Evolutionary conservation across 2,329 filamentous ascomycete species (phyloP).

Genomic region (Ambrosiella cleistominuta): DNA sequence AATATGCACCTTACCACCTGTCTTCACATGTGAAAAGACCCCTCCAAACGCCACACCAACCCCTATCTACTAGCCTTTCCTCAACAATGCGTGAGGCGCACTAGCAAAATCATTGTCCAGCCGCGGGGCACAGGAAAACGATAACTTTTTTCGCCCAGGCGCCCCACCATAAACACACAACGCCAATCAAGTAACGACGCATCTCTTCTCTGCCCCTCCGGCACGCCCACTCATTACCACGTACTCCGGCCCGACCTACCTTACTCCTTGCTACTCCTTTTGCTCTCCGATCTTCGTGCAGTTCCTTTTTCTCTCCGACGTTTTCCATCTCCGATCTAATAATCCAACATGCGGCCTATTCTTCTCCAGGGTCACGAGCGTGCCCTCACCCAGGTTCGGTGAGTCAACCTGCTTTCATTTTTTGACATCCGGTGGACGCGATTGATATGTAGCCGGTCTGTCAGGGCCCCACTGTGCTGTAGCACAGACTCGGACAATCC

Average conservation of each 20-base stretch:
- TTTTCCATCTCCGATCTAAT: constrained; percentile 11
- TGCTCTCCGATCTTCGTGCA: no score
- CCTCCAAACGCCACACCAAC: neutral
- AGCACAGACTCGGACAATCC: no score
- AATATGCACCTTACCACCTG: neutral
- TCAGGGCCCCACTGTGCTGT: no score
- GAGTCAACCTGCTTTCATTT: constrained; percentile 19
- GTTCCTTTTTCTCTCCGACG: no score
- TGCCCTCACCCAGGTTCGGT: constrained; percentile 88
- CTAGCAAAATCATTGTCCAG: neutral
- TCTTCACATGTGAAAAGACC: neutral
- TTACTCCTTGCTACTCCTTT: neutral
- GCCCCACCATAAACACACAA: constrained; percentile 14
- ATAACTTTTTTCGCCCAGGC: constrained; percentile 9
- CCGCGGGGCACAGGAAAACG: constrained; percentile 14
- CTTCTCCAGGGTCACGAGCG: constrained; percentile 92
- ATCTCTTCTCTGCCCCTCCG: constrained; percentile 11
- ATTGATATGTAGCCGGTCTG: neutral
- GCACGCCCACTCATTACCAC: constrained; percentile 9
- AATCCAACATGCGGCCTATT: constrained; percentile 78
- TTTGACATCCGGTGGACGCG: constrained; percentile 9
- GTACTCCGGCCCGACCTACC: neutral
- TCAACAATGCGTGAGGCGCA: constrained; percentile 4
- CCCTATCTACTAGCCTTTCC: neutral
- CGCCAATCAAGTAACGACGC: constrained; percentile 9